These are phyloP conservation scores for Aspergillus sp. DNA, from an alignment of 2,329 filamentous ascomycete genomes.

Conservation along the genomic window DNA sequence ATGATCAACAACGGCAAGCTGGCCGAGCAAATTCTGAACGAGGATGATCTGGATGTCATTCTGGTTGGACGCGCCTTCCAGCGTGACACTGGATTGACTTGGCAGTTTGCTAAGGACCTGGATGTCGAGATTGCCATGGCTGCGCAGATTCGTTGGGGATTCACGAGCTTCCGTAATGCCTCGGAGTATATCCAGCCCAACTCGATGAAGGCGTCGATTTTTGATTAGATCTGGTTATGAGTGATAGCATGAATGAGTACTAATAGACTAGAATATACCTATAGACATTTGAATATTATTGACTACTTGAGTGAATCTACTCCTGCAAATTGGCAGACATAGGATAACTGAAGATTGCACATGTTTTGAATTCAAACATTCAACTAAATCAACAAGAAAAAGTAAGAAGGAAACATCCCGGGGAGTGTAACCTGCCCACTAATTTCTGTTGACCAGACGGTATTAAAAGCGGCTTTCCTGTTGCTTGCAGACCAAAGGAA, in stretches of 20 bases:
- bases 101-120: constrained; percentile 70
- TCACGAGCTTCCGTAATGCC: constrained; percentile 28
- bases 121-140: constrained; percentile 70
- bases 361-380: no score
- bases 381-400: no score
- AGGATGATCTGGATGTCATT: constrained; percentile 63
- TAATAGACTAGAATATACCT: background rate
- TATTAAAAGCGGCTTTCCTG: no score
- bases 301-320: no score
- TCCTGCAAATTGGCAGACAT: no score
- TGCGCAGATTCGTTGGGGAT: constrained; percentile 67
- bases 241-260: background rate
- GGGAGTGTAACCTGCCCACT: no score
- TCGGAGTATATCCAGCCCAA: constrained; percentile 20
- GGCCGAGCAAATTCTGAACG: constrained; percentile 61
- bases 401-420: no score
- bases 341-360: no score
- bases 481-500: no score
- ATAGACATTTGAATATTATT: background rate
- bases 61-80: constrained; percentile 75
- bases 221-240: constrained; percentile 13
- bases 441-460: no score
- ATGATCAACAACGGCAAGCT: constrained; percentile 67
- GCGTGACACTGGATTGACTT: constrained; percentile 76
- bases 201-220: constrained; percentile 21